phyloP scores from a whole-genome alignment of 129 eudicot genomes.

The Solidago caesia region DNA sequence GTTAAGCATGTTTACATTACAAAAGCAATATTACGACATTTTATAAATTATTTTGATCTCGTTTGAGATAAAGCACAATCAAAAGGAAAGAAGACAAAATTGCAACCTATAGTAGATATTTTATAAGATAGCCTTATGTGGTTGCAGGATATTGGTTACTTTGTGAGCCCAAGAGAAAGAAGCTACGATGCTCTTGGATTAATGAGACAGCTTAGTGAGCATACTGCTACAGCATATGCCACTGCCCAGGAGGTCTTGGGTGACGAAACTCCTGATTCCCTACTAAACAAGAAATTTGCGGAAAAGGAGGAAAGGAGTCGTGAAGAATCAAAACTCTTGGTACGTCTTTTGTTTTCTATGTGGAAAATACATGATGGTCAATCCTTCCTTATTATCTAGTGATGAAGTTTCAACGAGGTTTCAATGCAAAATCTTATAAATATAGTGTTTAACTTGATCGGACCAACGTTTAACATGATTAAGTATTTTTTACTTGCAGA shows the following conservation, averaged over 20 bases:
- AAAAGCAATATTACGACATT: neutral
- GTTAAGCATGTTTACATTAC: neutral
- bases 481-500: constrained; percentile 38
- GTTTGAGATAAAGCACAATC: neutral
- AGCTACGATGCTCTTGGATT: constrained; percentile 85
- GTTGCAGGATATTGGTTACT: constrained; percentile 76
- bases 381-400: neutral
- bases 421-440: neutral
- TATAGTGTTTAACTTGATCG: neutral
- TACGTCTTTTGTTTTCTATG: constrained; percentile 22
- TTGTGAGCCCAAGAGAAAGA: constrained; percentile 77
- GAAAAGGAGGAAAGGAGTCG: constrained; percentile 25
- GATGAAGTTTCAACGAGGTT: neutral
- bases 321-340: constrained; percentile 53
- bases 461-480: neutral
- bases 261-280: constrained; percentile 84
- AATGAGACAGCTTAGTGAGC: constrained; percentile 83
- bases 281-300: constrained; percentile 47
- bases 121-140: neutral
- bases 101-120: no score
- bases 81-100: no score
- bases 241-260: constrained; percentile 82
- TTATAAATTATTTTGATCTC: neutral
- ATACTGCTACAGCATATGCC: constrained; percentile 77
- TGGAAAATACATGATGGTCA: neutral